Evolutionary conservation across 768 basidiomycete species (phyloP).

Genomic region (Hydnomerulius pinastri): DNA sequence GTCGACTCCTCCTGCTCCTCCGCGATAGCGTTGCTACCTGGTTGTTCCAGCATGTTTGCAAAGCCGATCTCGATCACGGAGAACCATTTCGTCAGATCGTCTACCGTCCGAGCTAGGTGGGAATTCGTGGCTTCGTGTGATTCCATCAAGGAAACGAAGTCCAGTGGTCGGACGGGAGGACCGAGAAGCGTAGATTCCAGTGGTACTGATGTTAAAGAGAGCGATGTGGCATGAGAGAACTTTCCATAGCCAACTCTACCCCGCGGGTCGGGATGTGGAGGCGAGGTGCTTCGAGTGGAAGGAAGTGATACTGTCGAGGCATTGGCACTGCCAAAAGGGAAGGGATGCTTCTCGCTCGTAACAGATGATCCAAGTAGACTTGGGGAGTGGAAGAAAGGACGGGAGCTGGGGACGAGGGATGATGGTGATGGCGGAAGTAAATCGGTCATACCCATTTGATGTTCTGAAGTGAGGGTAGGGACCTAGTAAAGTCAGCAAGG

Average conservation of each 20-base stretch:
- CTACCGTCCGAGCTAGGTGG: conserved; percentile 73
- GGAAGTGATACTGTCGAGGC: conserved; percentile 44
- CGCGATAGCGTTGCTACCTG: conserved; percentile 54
- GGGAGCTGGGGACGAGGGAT: conserved; percentile 38
- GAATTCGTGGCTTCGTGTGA: conserved; percentile 59
- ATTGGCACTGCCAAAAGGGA: conserved; percentile 30
- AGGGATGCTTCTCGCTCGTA: conserved; percentile 21
- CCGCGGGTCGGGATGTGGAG: conserved; percentile 24
- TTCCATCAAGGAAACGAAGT: conserved; percentile 59
- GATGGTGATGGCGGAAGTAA: conserved; percentile 76
- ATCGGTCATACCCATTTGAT: conserved; percentile 67
- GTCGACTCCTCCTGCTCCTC: conserved; percentile 60
- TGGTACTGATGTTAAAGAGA: conserved; percentile 37
- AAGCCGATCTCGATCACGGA: conserved; percentile 73
- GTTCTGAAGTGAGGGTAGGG: conserved; percentile 67
- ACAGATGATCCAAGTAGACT: conserved; percentile 37
- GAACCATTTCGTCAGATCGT: conserved; percentile 77
- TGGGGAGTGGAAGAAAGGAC: conserved; percentile 38
- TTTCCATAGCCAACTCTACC: conserved; percentile 24
- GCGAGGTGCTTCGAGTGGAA: conserved; percentile 33
- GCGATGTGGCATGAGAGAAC: conserved; percentile 31
- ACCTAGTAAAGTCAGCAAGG: conserved; percentile 41
- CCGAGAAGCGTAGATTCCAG: conserved; percentile 32
- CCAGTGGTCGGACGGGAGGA: conserved; percentile 62
- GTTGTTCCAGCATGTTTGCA: conserved; percentile 59